Percentiles rank a stretch among this genome's conserved stretches.
These are phyloP conservation scores for Erodium chrysanthum DNA, from an alignment of 441 rosid genomes.

Conservation along the genomic window DNA sequence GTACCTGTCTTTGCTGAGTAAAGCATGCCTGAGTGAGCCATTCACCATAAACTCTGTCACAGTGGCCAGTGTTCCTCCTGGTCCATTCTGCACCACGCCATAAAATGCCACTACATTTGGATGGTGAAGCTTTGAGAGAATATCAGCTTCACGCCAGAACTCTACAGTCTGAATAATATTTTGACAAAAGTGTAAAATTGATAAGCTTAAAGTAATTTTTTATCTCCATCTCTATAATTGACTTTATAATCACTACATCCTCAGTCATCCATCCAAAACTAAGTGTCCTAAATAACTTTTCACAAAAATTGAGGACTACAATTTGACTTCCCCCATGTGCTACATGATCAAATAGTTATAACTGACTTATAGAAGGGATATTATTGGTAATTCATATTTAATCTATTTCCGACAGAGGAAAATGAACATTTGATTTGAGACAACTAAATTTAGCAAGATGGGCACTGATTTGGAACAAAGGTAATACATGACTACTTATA, in stretches of 20 bases:
- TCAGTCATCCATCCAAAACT: neutral
- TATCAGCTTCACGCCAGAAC: conserved; percentile 62
- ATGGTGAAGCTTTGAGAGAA: conserved; percentile 62
- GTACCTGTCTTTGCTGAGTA: conserved; percentile 59
- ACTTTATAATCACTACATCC: neutral
- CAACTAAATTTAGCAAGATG: neutral
- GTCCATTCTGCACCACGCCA: conserved; percentile 58
- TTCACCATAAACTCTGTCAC: conserved; percentile 69
- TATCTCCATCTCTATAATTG: neutral
- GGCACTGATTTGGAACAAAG: neutral
- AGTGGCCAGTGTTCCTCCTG: conserved; percentile 59
- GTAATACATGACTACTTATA: no score
- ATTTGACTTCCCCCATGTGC: neutral
- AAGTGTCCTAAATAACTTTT: neutral
- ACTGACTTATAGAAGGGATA: neutral
- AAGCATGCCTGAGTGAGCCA: conserved; percentile 56
- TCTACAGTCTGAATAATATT: conserved; percentile 37
- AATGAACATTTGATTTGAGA: neutral
- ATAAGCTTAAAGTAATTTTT: neutral
- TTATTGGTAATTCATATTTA: neutral
- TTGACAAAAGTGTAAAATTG: neutral
- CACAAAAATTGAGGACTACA: neutral
- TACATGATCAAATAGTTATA: neutral
- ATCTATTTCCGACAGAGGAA: neutral
- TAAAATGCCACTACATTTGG: conserved; percentile 72